Evolutionary conservation across 1,139 yeast genomes (phyloP).

Genomic region (Yamadazyma dendronema): DNA sequence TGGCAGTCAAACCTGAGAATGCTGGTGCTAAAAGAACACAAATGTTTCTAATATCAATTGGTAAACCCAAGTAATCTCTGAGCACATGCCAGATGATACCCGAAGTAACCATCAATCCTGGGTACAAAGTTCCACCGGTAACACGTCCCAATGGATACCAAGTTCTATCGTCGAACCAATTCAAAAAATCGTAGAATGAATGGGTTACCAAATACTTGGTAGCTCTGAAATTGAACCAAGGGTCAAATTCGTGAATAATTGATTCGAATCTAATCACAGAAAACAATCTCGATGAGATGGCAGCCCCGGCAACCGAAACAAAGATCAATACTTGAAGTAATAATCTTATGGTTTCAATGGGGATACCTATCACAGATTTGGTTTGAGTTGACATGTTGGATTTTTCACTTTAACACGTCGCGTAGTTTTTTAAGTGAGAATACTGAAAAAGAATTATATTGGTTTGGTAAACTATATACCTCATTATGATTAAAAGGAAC

Average conservation of each 20-base stretch:
- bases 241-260: constrained; percentile 97
- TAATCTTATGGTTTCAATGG: constrained; percentile 41
- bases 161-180: constrained; percentile 98
- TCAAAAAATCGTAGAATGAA: constrained; percentile 85
- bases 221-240: constrained; percentile 98
- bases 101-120: constrained; percentile 97
- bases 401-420: not conserved
- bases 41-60: constrained; percentile 90
- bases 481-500: constrained; percentile 10
- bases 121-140: constrained; percentile 97
- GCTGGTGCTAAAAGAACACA: constrained; percentile 98
- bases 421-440: not conserved
- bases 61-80: constrained; percentile 63
- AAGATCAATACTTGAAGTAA: constrained; percentile 65
- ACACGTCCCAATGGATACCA: constrained; percentile 99
- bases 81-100: constrained; percentile 82
- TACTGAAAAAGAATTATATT: no score
- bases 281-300: constrained; percentile 80
- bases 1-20: constrained; percentile 89
- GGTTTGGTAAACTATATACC: no score
- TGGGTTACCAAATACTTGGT: constrained; percentile 83
- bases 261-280: constrained; percentile 87
- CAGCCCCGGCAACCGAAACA: constrained; percentile 80
- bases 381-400: constrained; percentile 10
- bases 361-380: constrained; percentile 33